phyloP scores from a whole-genome alignment of 805 yeast species.

The Torulaspora indica region DNA sequence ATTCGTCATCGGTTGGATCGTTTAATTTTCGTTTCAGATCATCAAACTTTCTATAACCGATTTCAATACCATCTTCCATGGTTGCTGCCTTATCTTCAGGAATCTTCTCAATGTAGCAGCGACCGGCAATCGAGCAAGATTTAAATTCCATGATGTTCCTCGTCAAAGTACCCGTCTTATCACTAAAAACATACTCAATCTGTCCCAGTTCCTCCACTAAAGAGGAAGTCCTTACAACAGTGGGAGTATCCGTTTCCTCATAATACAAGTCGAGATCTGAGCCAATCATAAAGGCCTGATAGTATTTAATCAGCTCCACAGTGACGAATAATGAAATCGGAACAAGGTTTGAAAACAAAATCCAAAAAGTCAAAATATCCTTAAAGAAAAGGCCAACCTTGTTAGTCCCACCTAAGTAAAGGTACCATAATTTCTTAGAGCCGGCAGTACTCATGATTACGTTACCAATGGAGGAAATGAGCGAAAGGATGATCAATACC shows the following conservation, averaged over 20 bases:
- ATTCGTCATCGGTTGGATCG: slow-evolving; percentile 43
- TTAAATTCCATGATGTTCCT: slow-evolving; percentile 96
- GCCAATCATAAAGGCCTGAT: slow-evolving; percentile 89
- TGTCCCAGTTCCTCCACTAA: slow-evolving; percentile 97
- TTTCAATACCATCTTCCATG: slow-evolving; percentile 71
- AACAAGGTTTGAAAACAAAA: slow-evolving; percentile 91
- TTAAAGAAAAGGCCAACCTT: slow-evolving; percentile 70
- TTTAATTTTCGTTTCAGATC: slow-evolving; percentile 48
- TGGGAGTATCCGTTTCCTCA: slow-evolving; percentile 84
- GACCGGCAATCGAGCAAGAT: slow-evolving; percentile 88
- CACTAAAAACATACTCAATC: slow-evolving; percentile 92
- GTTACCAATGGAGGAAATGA: slow-evolving; percentile 84
- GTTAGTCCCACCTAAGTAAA: slow-evolving; percentile 63
- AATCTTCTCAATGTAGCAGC: slow-evolving; percentile 76
- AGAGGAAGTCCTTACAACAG: slow-evolving; percentile 91
- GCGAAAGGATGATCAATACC: slow-evolving; percentile 65
- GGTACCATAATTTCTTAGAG: slow-evolving; percentile 52
- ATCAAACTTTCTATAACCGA: slow-evolving; percentile 70
- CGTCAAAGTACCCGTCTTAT: slow-evolving; percentile 95
- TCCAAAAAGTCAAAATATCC: slow-evolving; percentile 92
- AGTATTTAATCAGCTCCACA: slow-evolving; percentile 90
- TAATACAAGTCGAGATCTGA: slow-evolving; percentile 93
- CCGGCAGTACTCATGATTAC: slow-evolving; percentile 60
- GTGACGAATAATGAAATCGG: slow-evolving; percentile 96
- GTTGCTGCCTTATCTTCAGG: slow-evolving; percentile 86